These are phyloP conservation scores for Cladosporium sphaerospermum DNA, from an alignment of 2,329 filamentous ascomycete species.

Conservation along the genomic window DNA sequence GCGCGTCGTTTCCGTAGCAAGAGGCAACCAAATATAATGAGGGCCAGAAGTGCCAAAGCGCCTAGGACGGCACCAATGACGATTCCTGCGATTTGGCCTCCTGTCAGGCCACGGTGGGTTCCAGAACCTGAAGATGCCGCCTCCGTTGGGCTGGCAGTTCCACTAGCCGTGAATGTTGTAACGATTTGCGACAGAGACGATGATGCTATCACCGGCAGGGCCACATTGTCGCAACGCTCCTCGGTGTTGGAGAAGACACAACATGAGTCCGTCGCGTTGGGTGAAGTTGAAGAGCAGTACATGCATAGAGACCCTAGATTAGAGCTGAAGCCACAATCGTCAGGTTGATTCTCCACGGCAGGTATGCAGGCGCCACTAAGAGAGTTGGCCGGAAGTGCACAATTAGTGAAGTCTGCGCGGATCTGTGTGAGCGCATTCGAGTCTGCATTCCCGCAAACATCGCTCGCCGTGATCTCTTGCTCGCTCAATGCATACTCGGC, in stretches of 20 bases:
- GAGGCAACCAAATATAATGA: constrained; percentile 56
- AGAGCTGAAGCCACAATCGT: constrained; percentile 77
- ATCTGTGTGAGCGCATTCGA: constrained; percentile 68
- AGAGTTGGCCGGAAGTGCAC: constrained; percentile 73
- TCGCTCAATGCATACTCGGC: constrained; percentile 84
- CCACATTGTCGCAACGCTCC: constrained; percentile 65
- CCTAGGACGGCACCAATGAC: constrained; percentile 75
- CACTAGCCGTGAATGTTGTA: constrained; percentile 50
- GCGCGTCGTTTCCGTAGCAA: constrained; percentile 49
- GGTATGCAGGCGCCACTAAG: constrained; percentile 69
- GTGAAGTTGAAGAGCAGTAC: constrained; percentile 76
- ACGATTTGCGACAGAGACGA: constrained; percentile 53
- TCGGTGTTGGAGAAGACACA: constrained; percentile 78
- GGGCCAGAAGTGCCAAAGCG: constrained; percentile 59
- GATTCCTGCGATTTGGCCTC: constrained; percentile 86
- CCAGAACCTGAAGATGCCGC: constrained; percentile 15
- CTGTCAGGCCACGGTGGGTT: constrained; percentile 55
- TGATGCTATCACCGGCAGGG: constrained; percentile 61
- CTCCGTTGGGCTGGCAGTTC: constrained; percentile 15
- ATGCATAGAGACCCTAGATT: constrained; percentile 72
- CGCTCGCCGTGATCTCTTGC: constrained; percentile 71
- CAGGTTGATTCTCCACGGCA: constrained; percentile 71
- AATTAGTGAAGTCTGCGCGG: constrained; percentile 86
- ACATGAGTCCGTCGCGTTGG: constrained; percentile 91
- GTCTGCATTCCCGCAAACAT: constrained; percentile 63